Evolutionary conservation across 78 protist species (phyloP), one percentile per base, ranked within the genome.

Genomic region (Neovahlkampfia damariscottae): DNA sequence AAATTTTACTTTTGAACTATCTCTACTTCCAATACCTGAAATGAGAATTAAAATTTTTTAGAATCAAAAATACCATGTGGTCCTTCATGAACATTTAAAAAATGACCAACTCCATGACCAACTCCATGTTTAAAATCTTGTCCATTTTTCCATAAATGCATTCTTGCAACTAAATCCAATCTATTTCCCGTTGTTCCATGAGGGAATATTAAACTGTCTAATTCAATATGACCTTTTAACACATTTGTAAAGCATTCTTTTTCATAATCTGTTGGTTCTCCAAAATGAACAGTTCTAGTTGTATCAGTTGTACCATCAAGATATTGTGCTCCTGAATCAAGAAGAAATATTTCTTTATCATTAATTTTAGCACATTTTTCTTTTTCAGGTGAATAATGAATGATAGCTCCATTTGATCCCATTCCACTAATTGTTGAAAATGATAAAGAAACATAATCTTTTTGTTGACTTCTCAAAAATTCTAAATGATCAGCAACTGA

Each of bases 81-180:
- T 30, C 89, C 99, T 67, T 95, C 98, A 78, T 95, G 98, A 32
- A 95, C 98, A 71, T 77, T 81, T 19, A 94, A 72, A 81, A 68
- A 89, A 1, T 91, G 73, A 0, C 98, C 98, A 8, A 95, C 98
- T 39, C 98, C 98, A 73, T 95, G 98, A 29, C 97, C 96, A 0
- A 97, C 92, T 5, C 98, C 98, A 66, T 95, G 98, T 3, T 82
- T 72, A 68, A 81, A 93, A 83, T 89, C 91, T 30, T 88, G 70
- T 1, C 96, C 96, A 8, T 32, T 72, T 35, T 41, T 31, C 96
- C 96, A 89, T 34, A 93, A 80, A 19, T 66, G 27, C 37, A 34
- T 38, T 27, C 93, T 66, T 0, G 94, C 93, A 1, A 89, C 7
- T 9, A 76, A 68, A 38, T 92, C 94, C 28, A 92, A 31, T 19